Evolutionary conservation across 1,284 basidiomycete genomes (phyloP), one percentile per base, ranked within the genome.

Genomic region (Megacollybia platyphylla): DNA sequence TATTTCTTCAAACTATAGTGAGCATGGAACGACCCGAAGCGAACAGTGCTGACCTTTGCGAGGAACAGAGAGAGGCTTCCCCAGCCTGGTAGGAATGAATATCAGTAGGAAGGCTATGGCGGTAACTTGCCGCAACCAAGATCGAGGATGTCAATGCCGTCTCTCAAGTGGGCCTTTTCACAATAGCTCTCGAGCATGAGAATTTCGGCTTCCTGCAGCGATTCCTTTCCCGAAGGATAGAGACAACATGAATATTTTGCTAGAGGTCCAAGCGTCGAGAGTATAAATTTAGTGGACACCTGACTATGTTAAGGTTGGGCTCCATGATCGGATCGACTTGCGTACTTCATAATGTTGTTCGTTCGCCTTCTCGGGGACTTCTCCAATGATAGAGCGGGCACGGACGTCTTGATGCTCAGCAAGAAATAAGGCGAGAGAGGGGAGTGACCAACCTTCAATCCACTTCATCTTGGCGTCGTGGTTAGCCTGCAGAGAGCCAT

Each of bases 261-360:
- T 17, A 34, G 42, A 11, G 48, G 46, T 1, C 48, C 48, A 10
- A 49, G 44, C 35, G 48, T 49, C 5, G 48, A 49, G 7, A 80
- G 54, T 47, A 83, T 81, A 56, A 85, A 84, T 9, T 68, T 61
- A 0, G 79, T 84, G 0, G 79, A 68, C 6, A 86, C 76, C 76
- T 79, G 46, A 5, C 8, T 17, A 30, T 15, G 29, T 35, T 13
- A 11, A 39, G 27, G 27, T 40, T 11, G 20, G 6, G 37, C 11
- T 38, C 20, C 17, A 31, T 43, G 29, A n/a, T 27, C 20, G 5
- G 20, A 24, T 24, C 20, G 15, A 15, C 15, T 24, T 24, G 3
- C 61, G 46, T 45, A 79, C 79, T 62, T 87, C 82, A 55, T 87
- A 87, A 53, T 87, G 83, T 57, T 87, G 83, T 51, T 84, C 73